Conservation (phyloP, 2,329 filamentous ascomycete genomes). For the Arthrobotrys sinensis region DNA sequence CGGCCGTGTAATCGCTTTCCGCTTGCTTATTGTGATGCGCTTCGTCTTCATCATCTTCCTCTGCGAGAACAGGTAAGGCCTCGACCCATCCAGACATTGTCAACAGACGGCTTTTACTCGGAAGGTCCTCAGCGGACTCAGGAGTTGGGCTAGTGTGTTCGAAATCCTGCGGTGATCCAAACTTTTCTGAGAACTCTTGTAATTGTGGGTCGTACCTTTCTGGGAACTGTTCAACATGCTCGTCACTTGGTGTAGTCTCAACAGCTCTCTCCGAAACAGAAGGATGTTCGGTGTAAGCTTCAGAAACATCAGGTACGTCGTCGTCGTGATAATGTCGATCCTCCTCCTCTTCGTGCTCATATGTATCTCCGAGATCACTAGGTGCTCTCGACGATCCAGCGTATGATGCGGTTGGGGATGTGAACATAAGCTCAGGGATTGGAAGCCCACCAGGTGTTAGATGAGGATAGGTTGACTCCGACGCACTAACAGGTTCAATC, state of each 20-base stretch:
- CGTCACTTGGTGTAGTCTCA: background rate
- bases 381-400: constrained; percentile 46
- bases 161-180: constrained; percentile 24
- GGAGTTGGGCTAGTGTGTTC: background rate
- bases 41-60: constrained; percentile 49
- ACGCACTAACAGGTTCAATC: constrained; percentile 29
- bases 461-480: constrained; percentile 8
- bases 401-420: constrained; percentile 56
- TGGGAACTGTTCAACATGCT: constrained; percentile 44
- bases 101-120: constrained; percentile 29
- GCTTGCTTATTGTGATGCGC: background rate
- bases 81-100: constrained; percentile 56
- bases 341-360: constrained; percentile 39
- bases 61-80: constrained; percentile 45
- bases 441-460: constrained; percentile 53
- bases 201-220: constrained; percentile 39
- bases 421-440: constrained; percentile 54
- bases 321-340: background rate
- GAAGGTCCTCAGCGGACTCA: constrained; percentile 25
- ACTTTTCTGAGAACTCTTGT: constrained; percentile 46
- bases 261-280: constrained; percentile 18
- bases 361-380: constrained; percentile 50
- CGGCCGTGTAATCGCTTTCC: background rate
- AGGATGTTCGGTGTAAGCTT: background rate
- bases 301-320: constrained; percentile 12